phyloP scores from a whole-genome alignment of 352 stramenopile genomes.

The Phytophthora palmivora region DNA sequence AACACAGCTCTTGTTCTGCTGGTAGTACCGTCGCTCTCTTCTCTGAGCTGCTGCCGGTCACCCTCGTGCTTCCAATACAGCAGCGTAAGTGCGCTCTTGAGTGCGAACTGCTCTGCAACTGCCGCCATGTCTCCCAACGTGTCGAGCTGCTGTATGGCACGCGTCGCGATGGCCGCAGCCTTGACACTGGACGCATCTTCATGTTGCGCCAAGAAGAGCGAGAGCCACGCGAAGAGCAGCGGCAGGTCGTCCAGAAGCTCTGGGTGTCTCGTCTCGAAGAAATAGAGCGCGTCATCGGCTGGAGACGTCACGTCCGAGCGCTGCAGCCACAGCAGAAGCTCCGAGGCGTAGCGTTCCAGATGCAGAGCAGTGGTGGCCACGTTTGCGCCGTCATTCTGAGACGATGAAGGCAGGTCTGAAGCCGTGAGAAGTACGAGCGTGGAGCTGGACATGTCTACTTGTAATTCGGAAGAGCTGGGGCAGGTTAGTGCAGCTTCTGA shows the following conservation, averaged over 20 bases:
- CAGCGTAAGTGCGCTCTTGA: slow-evolving; percentile 67
- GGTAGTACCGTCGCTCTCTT: slow-evolving; percentile 3
- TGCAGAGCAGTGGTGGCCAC: slow-evolving; percentile 37
- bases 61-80: slow-evolving; percentile 68
- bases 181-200: slow-evolving; percentile 16
- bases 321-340: slow-evolving; percentile 64
- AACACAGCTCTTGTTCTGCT: slow-evolving; percentile 23
- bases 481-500: slow-evolving; percentile 13
- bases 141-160: slow-evolving; percentile 37
- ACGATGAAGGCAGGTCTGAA: slow-evolving; percentile 26
- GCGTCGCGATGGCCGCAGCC: slow-evolving; percentile 15
- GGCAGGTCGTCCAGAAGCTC: slow-evolving; percentile 58
- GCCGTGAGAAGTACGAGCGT: slow-evolving; percentile 29
- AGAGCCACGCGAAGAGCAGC: slow-evolving; percentile 68
- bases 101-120: slow-evolving; percentile 50
- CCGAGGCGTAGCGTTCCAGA: slow-evolving; percentile 55
- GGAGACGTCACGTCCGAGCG: slow-evolving; percentile 34
- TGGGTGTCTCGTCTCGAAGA: slow-evolving; percentile 66
- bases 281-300: slow-evolving; percentile 71
- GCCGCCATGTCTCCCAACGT: slow-evolving; percentile 32
- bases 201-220: slow-evolving; percentile 56
- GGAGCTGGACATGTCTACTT: slow-evolving; percentile 29
- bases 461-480: slow-evolving; percentile 20
- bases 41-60: slow-evolving; percentile 32
- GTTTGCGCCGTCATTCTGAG: slow-evolving; percentile 18